Conservation (phyloP, 352 stramenopile genomes). For the Globisporangium paddicum region DNA sequence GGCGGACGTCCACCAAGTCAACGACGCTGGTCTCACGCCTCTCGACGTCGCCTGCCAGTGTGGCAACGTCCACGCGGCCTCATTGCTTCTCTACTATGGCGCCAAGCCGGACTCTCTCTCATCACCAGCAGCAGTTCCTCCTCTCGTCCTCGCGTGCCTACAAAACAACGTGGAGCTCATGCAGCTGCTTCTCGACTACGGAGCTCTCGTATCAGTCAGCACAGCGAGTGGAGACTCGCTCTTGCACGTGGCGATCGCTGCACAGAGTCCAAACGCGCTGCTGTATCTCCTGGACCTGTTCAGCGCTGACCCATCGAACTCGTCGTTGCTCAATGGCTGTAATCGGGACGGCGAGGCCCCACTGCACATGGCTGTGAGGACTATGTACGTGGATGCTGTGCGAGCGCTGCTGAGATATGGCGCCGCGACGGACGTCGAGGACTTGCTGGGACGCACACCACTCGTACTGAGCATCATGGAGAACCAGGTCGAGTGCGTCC, state of each 20-base stretch:
- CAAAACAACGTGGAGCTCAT: conserved; percentile 35
- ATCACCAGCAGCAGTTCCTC: conserved; percentile 7
- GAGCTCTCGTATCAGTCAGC: conserved; percentile 62
- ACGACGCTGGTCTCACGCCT: conserved; percentile 30
- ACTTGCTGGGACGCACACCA: conserved; percentile 52
- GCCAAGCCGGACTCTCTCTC: conserved; percentile 23
- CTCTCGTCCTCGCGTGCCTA: conserved; percentile 44
- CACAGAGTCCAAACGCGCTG: conserved; percentile 74
- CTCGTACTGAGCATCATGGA: conserved; percentile 68
- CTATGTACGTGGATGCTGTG: conserved; percentile 38
- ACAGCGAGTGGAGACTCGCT: conserved; percentile 78
- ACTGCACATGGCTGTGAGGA: conserved; percentile 79
- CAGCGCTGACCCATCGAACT: conserved; percentile 5
- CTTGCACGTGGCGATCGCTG: conserved; percentile 75
- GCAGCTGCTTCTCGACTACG: conserved; percentile 41
- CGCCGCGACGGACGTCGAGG: conserved; percentile 38
- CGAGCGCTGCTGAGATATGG: conserved; percentile 35
- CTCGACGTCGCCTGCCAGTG: conserved; percentile 51
- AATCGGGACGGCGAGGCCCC: conserved; percentile 89
- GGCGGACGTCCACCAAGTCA: conserved; percentile 30
- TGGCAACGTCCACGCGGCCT: conserved; percentile 32
- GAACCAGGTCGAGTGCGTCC: conserved; percentile 60
- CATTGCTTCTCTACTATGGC: conserved; percentile 46
- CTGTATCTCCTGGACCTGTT: conserved; percentile 53
- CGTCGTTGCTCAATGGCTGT: conserved; percentile 74